Evolutionary conservation across 805 yeast species (phyloP), one percentile per base, ranked within the genome.

Genomic region (Starmera dryadoides): DNA sequence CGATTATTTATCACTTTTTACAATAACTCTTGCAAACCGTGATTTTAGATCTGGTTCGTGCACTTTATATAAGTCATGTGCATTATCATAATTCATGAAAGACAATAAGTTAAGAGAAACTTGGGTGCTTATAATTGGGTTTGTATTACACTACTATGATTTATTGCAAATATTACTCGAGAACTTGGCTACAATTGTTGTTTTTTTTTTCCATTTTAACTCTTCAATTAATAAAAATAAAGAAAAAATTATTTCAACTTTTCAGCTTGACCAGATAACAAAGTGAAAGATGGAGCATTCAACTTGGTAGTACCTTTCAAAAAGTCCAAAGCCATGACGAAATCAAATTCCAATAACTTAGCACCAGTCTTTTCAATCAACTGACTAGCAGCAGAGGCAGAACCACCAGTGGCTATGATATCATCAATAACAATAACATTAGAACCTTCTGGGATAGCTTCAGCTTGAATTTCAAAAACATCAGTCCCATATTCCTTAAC

Each of bases 391-490:
- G 94, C 96, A 40, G 68, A 65, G 20, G 98, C 98, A 51, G 95
- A 83, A 30, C 99, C 99, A 46, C 98, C 98, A 30, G 98, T 93
- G 36, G 98, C 98, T 59, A 93, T 83, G 54, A 93, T 88, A 58
- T 93, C 99, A 63, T 93, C 99, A 30, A 93, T 94, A 48, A 93
- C 74, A 30, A 91, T 68, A 22, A 93, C 93, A 42, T 74, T 84
- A 35, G 95, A 75, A 30, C 91, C 94, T 45, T 73, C 71, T 48
- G 86, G 82, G 49, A 93, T 78, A 29, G 91, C 78, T 40, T 75
- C 89, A 46, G 72, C 69, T 69, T 93, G 98, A 64, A 93, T 79
- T 62, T 88, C 95, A 58, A 93, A 87, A 38, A 67, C 74, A 64
- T 93, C 99, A 44, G 71, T 66, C 56, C 98, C 98, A 64, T 93